Conservation (phyloP, 2,329 filamentous ascomycete species). For the Dactylellina leptospora region DNA sequence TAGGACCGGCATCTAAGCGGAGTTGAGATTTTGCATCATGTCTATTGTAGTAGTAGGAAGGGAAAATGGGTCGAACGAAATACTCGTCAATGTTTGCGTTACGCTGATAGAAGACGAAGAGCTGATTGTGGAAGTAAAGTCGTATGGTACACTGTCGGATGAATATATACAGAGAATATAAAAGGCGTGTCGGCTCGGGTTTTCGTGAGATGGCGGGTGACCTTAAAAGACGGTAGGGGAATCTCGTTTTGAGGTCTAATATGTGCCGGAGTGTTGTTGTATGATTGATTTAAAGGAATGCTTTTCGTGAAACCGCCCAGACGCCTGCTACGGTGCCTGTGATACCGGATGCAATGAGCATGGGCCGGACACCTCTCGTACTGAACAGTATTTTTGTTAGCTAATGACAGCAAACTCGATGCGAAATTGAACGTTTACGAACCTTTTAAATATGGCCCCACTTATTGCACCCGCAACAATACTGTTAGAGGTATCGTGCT, state of each 20-base stretch:
- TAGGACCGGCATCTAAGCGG: conserved; percentile 28
- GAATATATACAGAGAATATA: conserved; percentile 48
- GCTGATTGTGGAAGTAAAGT: conserved; percentile 13
- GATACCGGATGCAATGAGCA: conserved; percentile 92
- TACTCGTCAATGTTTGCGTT: conserved; percentile 13
- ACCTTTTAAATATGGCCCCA: conserved; percentile 86
- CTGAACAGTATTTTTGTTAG: conserved; percentile 62
- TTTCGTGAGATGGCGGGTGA: background rate
- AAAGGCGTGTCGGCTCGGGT: conserved; percentile 4
- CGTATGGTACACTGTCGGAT: conserved; percentile 47
- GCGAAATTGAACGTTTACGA: background rate
- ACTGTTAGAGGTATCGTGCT: conserved; percentile 90
- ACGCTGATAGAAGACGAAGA: conserved; percentile 16
- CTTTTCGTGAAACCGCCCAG: conserved; percentile 75
- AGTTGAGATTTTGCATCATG: conserved; percentile 52
- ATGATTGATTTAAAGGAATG: conserved; percentile 34
- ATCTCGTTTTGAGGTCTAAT: background rate
- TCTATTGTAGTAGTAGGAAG: conserved; percentile 31
- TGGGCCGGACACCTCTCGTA: conserved; percentile 85
- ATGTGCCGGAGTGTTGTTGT: background rate
- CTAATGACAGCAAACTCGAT: background rate
- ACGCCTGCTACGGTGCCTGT: conserved; percentile 83
- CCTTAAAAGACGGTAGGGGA: background rate
- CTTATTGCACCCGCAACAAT: conserved; percentile 84
- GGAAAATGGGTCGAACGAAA: conserved; percentile 12